These are phyloP conservation scores for Dendrothele bispora DNA, from an alignment of 768 basidiomycete genomes.

Conservation along the genomic window DNA sequence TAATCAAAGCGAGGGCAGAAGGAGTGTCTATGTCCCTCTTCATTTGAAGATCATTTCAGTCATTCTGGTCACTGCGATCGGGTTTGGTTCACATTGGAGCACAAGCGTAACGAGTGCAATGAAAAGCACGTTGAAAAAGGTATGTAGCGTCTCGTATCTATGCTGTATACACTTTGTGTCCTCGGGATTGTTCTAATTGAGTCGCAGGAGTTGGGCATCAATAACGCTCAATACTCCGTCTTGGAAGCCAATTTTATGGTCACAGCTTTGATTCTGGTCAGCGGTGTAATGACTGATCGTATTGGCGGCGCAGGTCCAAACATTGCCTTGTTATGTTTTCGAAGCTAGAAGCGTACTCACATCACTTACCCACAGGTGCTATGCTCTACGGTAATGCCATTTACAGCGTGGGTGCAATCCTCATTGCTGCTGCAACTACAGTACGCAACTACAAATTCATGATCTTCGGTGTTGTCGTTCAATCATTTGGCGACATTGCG, in stretches of 20 bases:
- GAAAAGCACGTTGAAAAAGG: background rate
- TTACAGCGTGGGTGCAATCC: background rate
- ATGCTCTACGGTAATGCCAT: background rate
- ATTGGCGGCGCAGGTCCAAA: background rate
- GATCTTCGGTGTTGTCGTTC: background rate
- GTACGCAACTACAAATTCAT: background rate
- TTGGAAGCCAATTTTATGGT: background rate
- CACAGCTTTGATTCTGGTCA: background rate
- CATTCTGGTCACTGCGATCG: background rate
- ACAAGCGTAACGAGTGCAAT: background rate
- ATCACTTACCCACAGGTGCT: background rate
- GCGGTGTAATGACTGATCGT: background rate
- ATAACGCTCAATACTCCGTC: background rate
- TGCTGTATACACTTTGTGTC: too few species aligned
- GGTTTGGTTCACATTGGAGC: background rate
- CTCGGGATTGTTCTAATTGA: background rate
- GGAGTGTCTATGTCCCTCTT: background rate
- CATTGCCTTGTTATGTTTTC: too few species aligned
- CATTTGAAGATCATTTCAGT: background rate
- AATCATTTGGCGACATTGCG: background rate
- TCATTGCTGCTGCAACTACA: background rate
- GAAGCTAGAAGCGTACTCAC: too few species aligned
- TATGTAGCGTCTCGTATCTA: background rate
- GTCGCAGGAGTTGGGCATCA: background rate
- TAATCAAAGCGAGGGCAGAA: background rate